phyloP scores from a whole-genome alignment of 768 basidiomycete species.

The Lentinula edodes region DNA sequence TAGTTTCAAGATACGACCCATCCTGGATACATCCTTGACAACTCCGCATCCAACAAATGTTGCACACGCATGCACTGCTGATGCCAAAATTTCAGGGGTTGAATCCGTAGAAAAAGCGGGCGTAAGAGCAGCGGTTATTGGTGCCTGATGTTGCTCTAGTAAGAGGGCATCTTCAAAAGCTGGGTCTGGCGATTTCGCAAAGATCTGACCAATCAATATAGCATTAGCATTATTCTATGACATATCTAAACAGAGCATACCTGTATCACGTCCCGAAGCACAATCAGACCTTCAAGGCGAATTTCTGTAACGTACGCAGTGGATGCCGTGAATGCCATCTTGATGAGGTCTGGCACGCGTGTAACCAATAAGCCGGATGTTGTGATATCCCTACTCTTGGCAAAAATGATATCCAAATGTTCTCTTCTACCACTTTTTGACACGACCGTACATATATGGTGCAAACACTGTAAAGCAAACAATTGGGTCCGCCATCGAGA shows the following conservation, averaged over 20 bases:
- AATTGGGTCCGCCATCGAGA: conserved; percentile 96
- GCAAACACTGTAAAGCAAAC: conserved; percentile 89
- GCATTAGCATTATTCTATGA: background rate
- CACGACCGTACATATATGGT: conserved; percentile 79
- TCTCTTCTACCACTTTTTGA: conserved; percentile 69
- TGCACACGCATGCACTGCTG: conserved; percentile 90
- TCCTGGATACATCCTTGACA: conserved; percentile 81
- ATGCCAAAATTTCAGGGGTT: conserved; percentile 90
- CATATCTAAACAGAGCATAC: conserved; percentile 33
- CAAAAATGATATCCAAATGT: conserved; percentile 76
- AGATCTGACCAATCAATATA: conserved; percentile 51
- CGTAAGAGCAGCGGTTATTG: conserved; percentile 94
- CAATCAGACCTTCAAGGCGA: conserved; percentile 82
- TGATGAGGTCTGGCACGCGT: conserved; percentile 88
- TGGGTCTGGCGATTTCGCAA: conserved; percentile 82
- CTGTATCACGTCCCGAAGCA: conserved; percentile 89
- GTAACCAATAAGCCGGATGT: conserved; percentile 68
- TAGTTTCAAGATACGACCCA: conserved; percentile 92
- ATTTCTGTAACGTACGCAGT: conserved; percentile 97
- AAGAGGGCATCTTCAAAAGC: conserved; percentile 87
- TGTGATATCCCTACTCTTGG: conserved; percentile 53
- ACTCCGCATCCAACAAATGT: conserved; percentile 94
- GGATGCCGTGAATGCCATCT: conserved; percentile 96
- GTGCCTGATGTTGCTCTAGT: conserved; percentile 96
- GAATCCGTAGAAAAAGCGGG: conserved; percentile 95